Percentiles rank a stretch among this genome's conserved stretches.
These are phyloP conservation scores for Phlebiopsis gigantea DNA, from an alignment of 768 basidiomycete species.

Conservation along the genomic window DNA sequence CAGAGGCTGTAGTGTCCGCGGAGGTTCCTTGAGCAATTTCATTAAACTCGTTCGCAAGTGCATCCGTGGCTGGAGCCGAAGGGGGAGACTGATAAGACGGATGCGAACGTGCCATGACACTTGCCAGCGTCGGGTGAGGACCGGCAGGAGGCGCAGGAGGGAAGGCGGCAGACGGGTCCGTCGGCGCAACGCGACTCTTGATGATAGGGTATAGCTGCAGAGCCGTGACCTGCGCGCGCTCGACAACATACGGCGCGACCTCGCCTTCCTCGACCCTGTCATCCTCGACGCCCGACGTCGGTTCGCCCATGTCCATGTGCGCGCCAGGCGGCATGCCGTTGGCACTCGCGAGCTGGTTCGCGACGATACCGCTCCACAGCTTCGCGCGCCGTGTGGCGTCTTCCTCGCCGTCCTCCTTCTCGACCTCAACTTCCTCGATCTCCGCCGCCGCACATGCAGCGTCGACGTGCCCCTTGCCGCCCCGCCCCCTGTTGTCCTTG, in stretches of 20 bases:
- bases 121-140: constrained; percentile 11
- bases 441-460: constrained; percentile 48
- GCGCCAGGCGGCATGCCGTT: not conserved
- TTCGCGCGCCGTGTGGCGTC: constrained; percentile 49
- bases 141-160: not conserved
- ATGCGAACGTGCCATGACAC: constrained; percentile 13
- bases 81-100: constrained; percentile 9
- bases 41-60: constrained; percentile 2
- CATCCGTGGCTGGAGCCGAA: constrained; percentile 9
- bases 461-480: constrained; percentile 29
- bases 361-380: constrained; percentile 59
- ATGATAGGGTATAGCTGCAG: constrained; percentile 12
- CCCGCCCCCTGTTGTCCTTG: constrained; percentile 55
- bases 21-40: not conserved
- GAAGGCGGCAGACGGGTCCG: constrained; percentile 1
- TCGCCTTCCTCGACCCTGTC: constrained; percentile 13
- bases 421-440: constrained; percentile 51
- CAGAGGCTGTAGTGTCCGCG: not conserved
- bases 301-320: not conserved
- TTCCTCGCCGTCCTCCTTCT: constrained; percentile 38
- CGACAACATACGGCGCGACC: constrained; percentile 6
- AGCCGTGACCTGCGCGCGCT: constrained; percentile 9
- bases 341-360: constrained; percentile 23
- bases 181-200: constrained; percentile 13
- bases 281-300: constrained; percentile 1